phyloP scores from a whole-genome alignment of 2,329 filamentous ascomycete genomes.

The Pyrenophora graminea region DNA sequence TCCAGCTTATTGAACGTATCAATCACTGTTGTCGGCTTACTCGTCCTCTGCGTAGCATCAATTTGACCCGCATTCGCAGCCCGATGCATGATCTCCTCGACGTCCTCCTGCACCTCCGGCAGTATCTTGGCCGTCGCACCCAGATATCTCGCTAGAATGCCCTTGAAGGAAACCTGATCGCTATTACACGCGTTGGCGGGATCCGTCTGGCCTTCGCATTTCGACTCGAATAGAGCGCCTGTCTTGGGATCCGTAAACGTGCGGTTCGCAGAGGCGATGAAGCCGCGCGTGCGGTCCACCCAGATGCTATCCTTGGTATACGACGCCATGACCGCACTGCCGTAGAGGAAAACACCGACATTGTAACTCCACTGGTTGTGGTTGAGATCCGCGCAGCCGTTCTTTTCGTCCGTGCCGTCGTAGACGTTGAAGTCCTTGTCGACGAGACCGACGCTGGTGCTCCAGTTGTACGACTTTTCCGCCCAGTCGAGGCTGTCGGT shows the following conservation, averaged over 20 bases:
- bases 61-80: conserved; percentile 18
- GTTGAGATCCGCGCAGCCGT: conserved; percentile 50
- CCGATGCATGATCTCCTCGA: conserved; percentile 16
- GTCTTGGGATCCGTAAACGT: conserved; percentile 29
- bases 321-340: conserved; percentile 34
- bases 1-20: conserved; percentile 24
- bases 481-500: conserved; percentile 62
- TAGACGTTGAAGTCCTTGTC: conserved; percentile 55
- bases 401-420: conserved; percentile 54
- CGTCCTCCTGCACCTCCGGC: conserved; percentile 21
- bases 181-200: conserved; percentile 56
- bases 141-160: conserved; percentile 33
- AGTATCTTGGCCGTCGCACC: conserved; percentile 29
- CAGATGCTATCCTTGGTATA: conserved; percentile 26
- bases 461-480: conserved; percentile 63
- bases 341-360: conserved; percentile 60
- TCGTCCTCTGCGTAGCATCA: conserved; percentile 6
- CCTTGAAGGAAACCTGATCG: conserved; percentile 73
- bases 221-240: conserved; percentile 56
- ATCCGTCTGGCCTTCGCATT: conserved; percentile 61
- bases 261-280: conserved; percentile 34
- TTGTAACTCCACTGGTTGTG: conserved; percentile 55
- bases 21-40: conserved; percentile 9
- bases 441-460: conserved; percentile 53
- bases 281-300: conserved; percentile 39